Conservation (phyloP, 495 filamentous ascomycete species). For the Friedmanniomyces endolithicus region DNA sequence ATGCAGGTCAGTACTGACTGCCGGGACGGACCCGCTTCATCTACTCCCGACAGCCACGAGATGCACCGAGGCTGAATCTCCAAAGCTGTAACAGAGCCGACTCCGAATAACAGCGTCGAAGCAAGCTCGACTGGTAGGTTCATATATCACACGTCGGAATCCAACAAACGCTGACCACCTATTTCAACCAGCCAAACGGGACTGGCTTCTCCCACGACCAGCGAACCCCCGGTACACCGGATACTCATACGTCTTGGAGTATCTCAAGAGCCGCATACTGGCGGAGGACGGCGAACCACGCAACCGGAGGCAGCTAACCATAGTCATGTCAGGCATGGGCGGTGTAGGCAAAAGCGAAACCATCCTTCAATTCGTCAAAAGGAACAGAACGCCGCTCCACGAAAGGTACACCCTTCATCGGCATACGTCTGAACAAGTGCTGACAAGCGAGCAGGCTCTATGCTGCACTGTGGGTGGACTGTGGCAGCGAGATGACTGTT, state of each 20-base stretch:
- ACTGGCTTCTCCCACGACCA: neutral
- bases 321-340: neutral
- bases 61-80: neutral
- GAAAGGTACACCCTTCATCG: neutral
- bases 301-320: constrained; percentile 23
- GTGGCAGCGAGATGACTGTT: neutral
- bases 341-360: neutral
- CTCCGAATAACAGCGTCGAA: neutral
- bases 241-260: neutral
- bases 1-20: neutral
- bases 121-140: neutral
- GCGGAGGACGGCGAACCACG: constrained; percentile 1
- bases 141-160: neutral
- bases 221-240: neutral
- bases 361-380: neutral
- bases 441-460: neutral
- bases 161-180: neutral
- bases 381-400: neutral
- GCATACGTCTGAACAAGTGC: neutral
- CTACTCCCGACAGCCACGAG: neutral
- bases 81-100: neutral
- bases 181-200: neutral
- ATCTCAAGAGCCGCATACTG: neutral
- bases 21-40: constrained; percentile 8
- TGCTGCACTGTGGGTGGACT: neutral